These are phyloP conservation scores for Tausonia pullulans DNA, from an alignment of 1,284 basidiomycete genomes.

Conservation along the genomic window DNA sequence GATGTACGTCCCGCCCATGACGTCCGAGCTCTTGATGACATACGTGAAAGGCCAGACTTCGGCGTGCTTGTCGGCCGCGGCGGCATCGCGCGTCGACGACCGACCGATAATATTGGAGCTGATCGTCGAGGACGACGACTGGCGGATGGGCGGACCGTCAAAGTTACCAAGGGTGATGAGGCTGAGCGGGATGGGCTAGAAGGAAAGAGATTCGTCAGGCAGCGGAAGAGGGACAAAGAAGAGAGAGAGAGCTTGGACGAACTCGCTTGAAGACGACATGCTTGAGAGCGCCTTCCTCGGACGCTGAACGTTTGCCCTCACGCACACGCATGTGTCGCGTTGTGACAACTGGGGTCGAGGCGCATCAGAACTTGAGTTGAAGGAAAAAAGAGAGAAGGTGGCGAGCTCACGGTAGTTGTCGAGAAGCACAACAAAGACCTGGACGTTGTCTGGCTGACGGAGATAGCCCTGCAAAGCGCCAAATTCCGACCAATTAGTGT, in stretches of 20 bases:
- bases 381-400: background rate
- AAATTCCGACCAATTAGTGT: too few relatives aligned
- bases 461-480: constrained; percentile 33
- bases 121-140: too few relatives aligned
- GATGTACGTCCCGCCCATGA: constrained; percentile 67
- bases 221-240: background rate
- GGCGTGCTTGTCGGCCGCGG: too few relatives aligned
- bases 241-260: constrained; percentile 25
- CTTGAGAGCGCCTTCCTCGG: constrained; percentile 38
- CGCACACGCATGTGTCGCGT: constrained; percentile 66
- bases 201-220: background rate
- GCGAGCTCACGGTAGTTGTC: constrained; percentile 71
- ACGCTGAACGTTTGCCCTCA: constrained; percentile 44
- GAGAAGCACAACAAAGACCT: constrained; percentile 75
- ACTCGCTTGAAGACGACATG: constrained; percentile 56
- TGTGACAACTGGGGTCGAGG: constrained; percentile 63
- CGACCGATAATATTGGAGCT: too few relatives aligned
- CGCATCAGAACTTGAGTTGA: constrained; percentile 8
- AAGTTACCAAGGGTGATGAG: constrained; percentile 71
- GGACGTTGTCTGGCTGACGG: constrained; percentile 68
- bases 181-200: constrained; percentile 77
- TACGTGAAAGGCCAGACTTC: constrained; percentile 57
- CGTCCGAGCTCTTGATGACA: constrained; percentile 71
- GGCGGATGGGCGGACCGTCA: constrained; percentile 38
- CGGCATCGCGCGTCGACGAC: too few relatives aligned